A percentile compares a stretch with the other conserved stretches of the same genome.
phyloP scores from a whole-genome alignment of 345 rosid genomes.

The Toxicodendron radicans region DNA sequence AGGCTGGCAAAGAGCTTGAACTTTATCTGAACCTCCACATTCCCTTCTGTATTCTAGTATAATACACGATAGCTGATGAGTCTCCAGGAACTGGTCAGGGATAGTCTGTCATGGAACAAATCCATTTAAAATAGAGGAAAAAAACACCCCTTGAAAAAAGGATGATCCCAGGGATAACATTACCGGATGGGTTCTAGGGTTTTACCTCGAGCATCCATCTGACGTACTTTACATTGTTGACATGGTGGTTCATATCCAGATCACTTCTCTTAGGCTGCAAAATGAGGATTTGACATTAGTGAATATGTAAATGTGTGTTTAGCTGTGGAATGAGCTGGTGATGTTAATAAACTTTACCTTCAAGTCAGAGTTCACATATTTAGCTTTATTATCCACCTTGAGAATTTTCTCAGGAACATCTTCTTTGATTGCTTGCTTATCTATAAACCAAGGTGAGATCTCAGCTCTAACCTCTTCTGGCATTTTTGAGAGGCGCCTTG shows the following conservation, averaged over 20 bases:
- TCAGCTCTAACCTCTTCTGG: conserved; percentile 66
- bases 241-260: conserved; percentile 75
- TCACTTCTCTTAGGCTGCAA: conserved; percentile 60
- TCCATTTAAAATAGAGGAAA: background rate
- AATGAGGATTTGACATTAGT: background rate
- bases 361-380: conserved; percentile 45
- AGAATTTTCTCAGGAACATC: conserved; percentile 49
- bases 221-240: conserved; percentile 70
- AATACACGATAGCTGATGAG: conserved; percentile 47
- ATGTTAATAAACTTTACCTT: conserved; percentile 35
- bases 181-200: background rate
- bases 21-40: conserved; percentile 56
- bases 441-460: conserved; percentile 65
- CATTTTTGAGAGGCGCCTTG: conserved; percentile 68
- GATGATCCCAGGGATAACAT: background rate
- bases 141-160: background rate
- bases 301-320: background rate
- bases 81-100: conserved; percentile 51
- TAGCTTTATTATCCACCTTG: conserved; percentile 55
- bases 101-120: conserved; percentile 39
- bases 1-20: conserved; percentile 58
- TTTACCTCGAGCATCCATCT: conserved; percentile 78
- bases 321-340: conserved; percentile 5
- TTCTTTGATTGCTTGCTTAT: conserved; percentile 60
- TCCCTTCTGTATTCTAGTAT: conserved; percentile 54